Base-by-base conservation (phyloP, 495 filamentous ascomycete genomes). In the Endocarpon pusillum region DNA sequence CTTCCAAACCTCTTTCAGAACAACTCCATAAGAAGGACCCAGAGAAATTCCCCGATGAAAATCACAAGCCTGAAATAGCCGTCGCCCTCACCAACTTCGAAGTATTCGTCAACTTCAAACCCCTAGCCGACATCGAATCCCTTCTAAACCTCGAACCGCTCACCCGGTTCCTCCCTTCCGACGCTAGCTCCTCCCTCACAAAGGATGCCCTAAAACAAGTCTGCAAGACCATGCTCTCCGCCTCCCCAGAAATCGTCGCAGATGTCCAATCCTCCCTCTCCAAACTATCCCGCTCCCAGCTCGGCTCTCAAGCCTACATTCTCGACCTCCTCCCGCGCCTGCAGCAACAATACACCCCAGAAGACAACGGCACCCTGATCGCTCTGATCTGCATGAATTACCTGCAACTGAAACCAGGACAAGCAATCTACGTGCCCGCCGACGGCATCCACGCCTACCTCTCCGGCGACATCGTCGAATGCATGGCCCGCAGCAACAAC, bases 41-140 rank as follows among this genome's bases (percentile, higher is more conserved):
- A 0, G 47, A 70, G 7, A 63, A 67, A 33, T 85, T 76, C 47
- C 66, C 67, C 5, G 79, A 89, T 40, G 54, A 62, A 12, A 87
- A 84, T 49, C 77, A 85, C 53, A 86, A 87, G 50, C 80, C 81
- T 1, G 81, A 89, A 46, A 86, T 87, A 21, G 79, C 79, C 3
- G 58, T 89, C 10, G 76, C 79, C 0, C 53, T 86, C 0, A 66
- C 69, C n/a, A 66, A 72, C 12, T 86, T 87, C 45, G 78, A 86
- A 49, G 71, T 81, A 1, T 86, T 87, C 44, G 71, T 69, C 11
- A 79, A 78, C 30, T 87, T 69, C 57, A 84, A 82, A 40, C 73
- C 78, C 0, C 52, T 78, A 3, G 39, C 42, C 2, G 59, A 75
- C 14, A 75, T 89, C 26, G 42, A 68, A 24, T 43, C 55, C 1